These are phyloP conservation scores for Coemansia sp. DNA, from an alignment of 192 early-diverging fungal genomes.

Conservation along the genomic window DNA sequence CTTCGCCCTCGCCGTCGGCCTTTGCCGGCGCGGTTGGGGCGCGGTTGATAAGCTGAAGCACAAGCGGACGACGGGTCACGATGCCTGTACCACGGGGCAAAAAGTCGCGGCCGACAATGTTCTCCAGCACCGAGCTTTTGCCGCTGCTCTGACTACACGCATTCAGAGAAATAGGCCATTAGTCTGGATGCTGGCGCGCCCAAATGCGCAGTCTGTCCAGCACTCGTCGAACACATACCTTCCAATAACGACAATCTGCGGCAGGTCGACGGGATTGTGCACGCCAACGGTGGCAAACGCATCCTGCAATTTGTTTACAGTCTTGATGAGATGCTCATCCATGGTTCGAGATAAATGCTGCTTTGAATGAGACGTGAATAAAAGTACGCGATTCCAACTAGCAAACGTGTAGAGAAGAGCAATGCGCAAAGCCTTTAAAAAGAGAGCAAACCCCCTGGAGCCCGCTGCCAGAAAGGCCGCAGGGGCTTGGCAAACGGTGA, in stretches of 20 bases:
- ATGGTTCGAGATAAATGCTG: constrained; percentile 20
- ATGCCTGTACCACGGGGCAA: constrained; percentile 95
- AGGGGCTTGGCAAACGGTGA: too few relatives aligned
- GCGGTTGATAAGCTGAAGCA: constrained; percentile 96
- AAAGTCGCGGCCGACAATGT: constrained; percentile 99
- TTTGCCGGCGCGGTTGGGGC: constrained; percentile 56
- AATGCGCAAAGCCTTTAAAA: too few relatives aligned
- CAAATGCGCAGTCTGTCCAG: not conserved
- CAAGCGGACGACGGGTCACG: constrained; percentile 92
- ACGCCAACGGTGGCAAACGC: constrained; percentile 86
- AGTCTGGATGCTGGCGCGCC: not conserved
- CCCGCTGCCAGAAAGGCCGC: too few relatives aligned
- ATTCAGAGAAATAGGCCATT: not conserved
- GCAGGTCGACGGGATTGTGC: constrained; percentile 83
- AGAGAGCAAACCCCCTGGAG: too few relatives aligned
- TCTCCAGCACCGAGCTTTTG: constrained; percentile 97
- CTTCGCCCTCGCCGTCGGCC: constrained; percentile 7
- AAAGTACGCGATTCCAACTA: not conserved
- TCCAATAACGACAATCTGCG: constrained; percentile 84
- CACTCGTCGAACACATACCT: constrained; percentile 24
- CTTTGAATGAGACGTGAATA: too few relatives aligned
- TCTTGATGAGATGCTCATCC: constrained; percentile 59
- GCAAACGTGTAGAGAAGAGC: too few relatives aligned
- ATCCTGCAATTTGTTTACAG: constrained; percentile 84
- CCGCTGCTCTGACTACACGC: constrained; percentile 73